Percentiles rank a stretch among this genome's conserved stretches.
phyloP scores from a whole-genome alignment of 2,329 filamentous ascomycete genomes.

The Cladosporium colombiae region DNA sequence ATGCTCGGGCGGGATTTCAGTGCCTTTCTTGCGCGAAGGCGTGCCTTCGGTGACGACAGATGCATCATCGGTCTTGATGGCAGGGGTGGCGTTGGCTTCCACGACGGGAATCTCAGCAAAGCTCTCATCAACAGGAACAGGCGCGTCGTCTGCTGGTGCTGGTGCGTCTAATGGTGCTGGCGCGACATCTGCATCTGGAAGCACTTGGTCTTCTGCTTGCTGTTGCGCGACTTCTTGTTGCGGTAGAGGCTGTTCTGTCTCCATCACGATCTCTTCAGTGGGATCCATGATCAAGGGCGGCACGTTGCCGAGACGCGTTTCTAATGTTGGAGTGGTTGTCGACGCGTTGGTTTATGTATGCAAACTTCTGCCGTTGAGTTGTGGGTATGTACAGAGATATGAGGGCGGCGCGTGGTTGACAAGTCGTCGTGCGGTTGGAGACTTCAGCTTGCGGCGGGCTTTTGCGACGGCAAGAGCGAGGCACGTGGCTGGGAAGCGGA shows the following conservation, averaged over 20 bases:
- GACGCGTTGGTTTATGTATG: background rate
- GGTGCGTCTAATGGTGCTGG: background rate
- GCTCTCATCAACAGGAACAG: background rate
- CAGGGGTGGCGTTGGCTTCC: background rate
- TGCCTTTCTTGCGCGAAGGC: conserved; percentile 1
- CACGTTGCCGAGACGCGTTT: background rate
- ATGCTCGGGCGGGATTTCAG: background rate
- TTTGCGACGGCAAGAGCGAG: background rate
- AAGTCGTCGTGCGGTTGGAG: background rate
- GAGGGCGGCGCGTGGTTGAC: background rate
- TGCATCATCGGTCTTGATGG: background rate
- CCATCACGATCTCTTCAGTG: background rate
- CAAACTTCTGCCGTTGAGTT: background rate
- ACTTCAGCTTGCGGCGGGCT: background rate
- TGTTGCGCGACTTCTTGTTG: background rate
- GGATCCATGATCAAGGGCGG: background rate
- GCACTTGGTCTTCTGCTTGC: background rate
- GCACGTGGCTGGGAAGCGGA: background rate
- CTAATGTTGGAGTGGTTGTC: background rate
- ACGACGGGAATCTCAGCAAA: background rate
- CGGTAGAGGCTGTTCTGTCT: background rate
- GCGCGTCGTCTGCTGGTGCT: background rate
- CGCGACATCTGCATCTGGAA: background rate
- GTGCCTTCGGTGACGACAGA: background rate
- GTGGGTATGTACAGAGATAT: background rate